These are phyloP conservation scores for Candida sp. DNA, from an alignment of 1,139 yeast genomes.

Conservation along the genomic window DNA sequence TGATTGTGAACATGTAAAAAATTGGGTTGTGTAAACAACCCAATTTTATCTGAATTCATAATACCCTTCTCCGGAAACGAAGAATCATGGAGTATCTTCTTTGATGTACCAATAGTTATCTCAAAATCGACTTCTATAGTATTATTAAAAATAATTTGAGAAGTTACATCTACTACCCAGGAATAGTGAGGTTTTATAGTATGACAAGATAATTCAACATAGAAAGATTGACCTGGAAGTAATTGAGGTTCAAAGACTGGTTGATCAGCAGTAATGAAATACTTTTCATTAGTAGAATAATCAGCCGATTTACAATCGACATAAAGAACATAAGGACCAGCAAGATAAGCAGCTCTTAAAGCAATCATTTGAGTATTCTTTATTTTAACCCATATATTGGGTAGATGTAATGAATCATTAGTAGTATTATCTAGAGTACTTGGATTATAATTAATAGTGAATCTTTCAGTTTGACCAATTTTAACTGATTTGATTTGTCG, in stretches of 20 bases:
- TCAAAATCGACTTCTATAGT: constrained; percentile 72
- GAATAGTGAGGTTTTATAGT: constrained; percentile 40
- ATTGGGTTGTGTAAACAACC: constrained; percentile 24
- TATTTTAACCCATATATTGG: constrained; percentile 57
- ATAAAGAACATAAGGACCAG: constrained; percentile 89
- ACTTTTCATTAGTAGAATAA: constrained; percentile 52
- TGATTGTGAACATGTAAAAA: constrained; percentile 41
- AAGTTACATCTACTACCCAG: constrained; percentile 85
- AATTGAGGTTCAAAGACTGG: constrained; percentile 67
- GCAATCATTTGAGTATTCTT: constrained; percentile 74
- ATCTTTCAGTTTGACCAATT: constrained; percentile 37
- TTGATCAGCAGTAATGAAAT: constrained; percentile 66
- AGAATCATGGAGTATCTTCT: constrained; percentile 38
- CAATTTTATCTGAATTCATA: constrained; percentile 27
- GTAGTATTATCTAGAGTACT: too few relatives aligned
- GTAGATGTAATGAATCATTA: too few relatives aligned
- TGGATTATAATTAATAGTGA: constrained; percentile 33
- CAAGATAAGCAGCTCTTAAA: constrained; percentile 79
- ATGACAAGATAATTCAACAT: constrained; percentile 42
- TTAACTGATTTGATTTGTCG: constrained; percentile 31
- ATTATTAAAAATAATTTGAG: constrained; percentile 77
- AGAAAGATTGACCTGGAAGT: constrained; percentile 59
- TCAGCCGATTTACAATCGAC: constrained; percentile 73
- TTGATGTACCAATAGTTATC: constrained; percentile 54
- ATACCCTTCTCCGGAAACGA: constrained; percentile 21